Evolutionary conservation across 768 basidiomycete genomes (phyloP).

Genomic region (Royoungia palumana): DNA sequence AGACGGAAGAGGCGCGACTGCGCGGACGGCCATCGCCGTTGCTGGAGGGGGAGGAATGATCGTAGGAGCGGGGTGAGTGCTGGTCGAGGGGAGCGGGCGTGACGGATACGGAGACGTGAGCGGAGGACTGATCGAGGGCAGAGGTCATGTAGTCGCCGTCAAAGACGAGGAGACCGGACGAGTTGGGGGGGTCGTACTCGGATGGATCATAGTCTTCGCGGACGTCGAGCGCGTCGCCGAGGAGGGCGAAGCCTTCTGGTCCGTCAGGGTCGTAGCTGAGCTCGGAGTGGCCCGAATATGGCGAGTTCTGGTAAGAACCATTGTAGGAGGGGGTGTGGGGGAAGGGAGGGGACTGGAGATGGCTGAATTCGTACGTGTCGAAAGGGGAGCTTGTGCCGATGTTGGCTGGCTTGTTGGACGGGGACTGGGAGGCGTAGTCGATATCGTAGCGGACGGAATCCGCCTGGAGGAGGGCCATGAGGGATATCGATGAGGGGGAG

Average conservation of each 20-base stretch:
- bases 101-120: constrained; percentile 38
- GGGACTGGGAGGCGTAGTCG: constrained; percentile 24
- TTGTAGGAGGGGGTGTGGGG: constrained; percentile 56
- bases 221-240: constrained; percentile 43
- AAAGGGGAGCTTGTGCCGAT: constrained; percentile 28
- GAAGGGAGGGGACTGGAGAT: constrained; percentile 38
- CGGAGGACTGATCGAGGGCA: constrained; percentile 25
- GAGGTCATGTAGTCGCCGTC: constrained; percentile 44
- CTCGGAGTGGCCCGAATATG: constrained; percentile 68
- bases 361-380: constrained; percentile 40
- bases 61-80: constrained; percentile 45
- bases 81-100: constrained; percentile 36
- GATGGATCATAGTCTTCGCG: constrained; percentile 65
- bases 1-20: constrained; percentile 65
- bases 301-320: constrained; percentile 68
- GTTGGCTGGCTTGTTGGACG: constrained; percentile 27
- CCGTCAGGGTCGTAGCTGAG: constrained; percentile 51
- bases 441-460: constrained; percentile 22
- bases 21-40: constrained; percentile 50
- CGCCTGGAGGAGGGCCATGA: constrained; percentile 31
- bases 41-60: constrained; percentile 64
- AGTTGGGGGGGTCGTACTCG: constrained; percentile 63
- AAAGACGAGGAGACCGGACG: constrained; percentile 55
- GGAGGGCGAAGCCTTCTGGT: constrained; percentile 46
- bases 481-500: constrained; percentile 5